Percentiles rank a stretch among this genome's conserved stretches.
These are phyloP conservation scores for Mrakia hoshinonis DNA, from an alignment of 768 basidiomycete genomes.

Conservation along the genomic window DNA sequence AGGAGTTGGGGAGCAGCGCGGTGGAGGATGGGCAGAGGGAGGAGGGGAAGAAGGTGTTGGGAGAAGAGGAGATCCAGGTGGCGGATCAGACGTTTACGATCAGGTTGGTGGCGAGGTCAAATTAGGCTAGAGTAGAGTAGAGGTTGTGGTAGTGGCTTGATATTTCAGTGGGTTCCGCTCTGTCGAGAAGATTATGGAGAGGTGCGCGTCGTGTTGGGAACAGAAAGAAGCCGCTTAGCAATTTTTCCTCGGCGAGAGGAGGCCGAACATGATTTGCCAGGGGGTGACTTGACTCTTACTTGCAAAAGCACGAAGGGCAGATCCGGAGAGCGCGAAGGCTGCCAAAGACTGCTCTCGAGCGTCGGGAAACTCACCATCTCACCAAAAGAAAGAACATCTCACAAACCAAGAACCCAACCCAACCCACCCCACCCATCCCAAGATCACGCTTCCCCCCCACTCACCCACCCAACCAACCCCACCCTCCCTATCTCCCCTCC, in stretches of 20 bases:
- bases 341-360: too few species aligned
- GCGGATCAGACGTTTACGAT: constrained; percentile 26
- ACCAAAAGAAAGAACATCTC: too few species aligned
- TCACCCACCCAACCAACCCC: not conserved
- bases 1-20: constrained; percentile 66
- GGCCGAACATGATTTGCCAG: too few species aligned
- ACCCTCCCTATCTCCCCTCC: not conserved
- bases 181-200: too few species aligned
- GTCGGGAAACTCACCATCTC: not conserved
- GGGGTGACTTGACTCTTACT: too few species aligned
- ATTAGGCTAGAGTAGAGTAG: not conserved
- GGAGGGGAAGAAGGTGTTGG: constrained; percentile 50
- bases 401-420: not conserved
- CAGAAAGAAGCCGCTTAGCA: too few species aligned
- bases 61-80: constrained; percentile 58
- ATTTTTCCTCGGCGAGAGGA: too few species aligned
- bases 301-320: too few species aligned
- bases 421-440: not conserved
- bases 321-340: too few species aligned
- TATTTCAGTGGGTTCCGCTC: too few species aligned
- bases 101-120: not conserved
- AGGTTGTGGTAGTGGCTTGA: not conserved
- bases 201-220: too few species aligned
- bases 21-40: constrained; percentile 51
- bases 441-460: too few species aligned